These are phyloP conservation scores for Alternaria postmessia DNA, from an alignment of 2,329 filamentous ascomycete genomes.

Conservation along the genomic window DNA sequence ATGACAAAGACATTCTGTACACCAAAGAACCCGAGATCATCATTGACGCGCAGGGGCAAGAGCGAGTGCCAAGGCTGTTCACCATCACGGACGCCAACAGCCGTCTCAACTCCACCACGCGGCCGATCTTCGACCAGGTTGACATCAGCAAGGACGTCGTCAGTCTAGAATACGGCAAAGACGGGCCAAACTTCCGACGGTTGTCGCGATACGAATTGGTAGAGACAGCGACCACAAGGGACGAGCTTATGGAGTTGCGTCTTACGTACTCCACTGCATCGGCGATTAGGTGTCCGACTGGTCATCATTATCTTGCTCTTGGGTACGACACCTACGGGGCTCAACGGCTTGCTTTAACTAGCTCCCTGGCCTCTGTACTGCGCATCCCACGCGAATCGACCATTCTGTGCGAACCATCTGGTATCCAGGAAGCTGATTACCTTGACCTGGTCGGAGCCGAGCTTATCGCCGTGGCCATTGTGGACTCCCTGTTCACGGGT, in stretches of 20 bases:
- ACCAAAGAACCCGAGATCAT: background rate
- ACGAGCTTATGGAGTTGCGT: background rate
- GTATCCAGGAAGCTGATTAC: background rate
- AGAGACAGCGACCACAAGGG: background rate
- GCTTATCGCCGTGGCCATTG: background rate
- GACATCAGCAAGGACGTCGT: background rate
- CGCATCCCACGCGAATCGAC: background rate
- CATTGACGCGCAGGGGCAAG: background rate
- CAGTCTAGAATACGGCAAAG: background rate
- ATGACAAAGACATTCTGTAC: background rate
- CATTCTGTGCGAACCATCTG: background rate
- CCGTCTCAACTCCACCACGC: background rate
- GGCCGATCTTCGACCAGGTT: background rate
- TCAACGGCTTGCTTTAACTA: background rate
- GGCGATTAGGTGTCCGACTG: background rate
- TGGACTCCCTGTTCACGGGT: background rate
- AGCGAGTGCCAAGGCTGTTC: background rate
- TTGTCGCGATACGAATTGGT: background rate
- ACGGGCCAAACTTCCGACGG: background rate
- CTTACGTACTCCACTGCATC: background rate
- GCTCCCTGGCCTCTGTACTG: background rate
- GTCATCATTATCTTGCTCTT: conserved; percentile 1
- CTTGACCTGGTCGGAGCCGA: background rate
- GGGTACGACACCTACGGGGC: background rate
- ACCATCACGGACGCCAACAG: background rate